Conservation (phyloP, 2,329 filamentous ascomycete genomes). For the Cordyceps tenuipes region DNA sequence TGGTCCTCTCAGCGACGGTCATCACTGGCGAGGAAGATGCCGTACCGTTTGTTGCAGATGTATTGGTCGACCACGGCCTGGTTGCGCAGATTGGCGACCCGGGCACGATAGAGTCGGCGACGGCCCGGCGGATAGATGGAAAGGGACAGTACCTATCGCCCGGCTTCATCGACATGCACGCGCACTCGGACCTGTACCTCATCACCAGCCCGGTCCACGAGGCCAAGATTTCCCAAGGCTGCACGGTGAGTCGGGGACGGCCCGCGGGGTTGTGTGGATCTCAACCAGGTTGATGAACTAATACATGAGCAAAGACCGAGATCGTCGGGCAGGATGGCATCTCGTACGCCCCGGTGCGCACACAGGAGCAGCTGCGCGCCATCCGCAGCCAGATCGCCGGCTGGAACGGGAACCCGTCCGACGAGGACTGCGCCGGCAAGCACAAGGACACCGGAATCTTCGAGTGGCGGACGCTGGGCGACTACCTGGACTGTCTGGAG, state of each 20-base stretch:
- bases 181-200: slow-evolving; percentile 19
- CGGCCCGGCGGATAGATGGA: slow-evolving; percentile 14
- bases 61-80: slow-evolving; percentile 15
- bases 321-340: slow-evolving; percentile 20
- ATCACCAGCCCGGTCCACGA: slow-evolving; percentile 18
- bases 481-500: slow-evolving; percentile 18
- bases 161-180: slow-evolving; percentile 21
- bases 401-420: slow-evolving; percentile 20
- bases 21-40: slow-evolving; percentile 17
- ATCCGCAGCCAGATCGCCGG: slow-evolving; percentile 19
- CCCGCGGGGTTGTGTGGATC: too few relatives aligned
- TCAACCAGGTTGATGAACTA: background rate
- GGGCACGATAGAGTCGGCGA: slow-evolving; percentile 12
- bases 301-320: slow-evolving; percentile 14
- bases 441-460: slow-evolving; percentile 15
- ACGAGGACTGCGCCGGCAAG: slow-evolving; percentile 16
- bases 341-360: slow-evolving; percentile 17
- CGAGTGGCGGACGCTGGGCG: slow-evolving; percentile 18
- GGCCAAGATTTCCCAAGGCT: slow-evolving; percentile 19
- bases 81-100: slow-evolving; percentile 16
- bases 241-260: slow-evolving; percentile 15
- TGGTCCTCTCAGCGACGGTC: slow-evolving; percentile 17
- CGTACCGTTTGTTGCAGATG: slow-evolving; percentile 17
- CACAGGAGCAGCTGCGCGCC: slow-evolving; percentile 13
- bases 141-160: slow-evolving; percentile 17